phyloP scores from a whole-genome alignment of 2,329 filamentous ascomycete genomes.

The Fusarium bactridioides region DNA sequence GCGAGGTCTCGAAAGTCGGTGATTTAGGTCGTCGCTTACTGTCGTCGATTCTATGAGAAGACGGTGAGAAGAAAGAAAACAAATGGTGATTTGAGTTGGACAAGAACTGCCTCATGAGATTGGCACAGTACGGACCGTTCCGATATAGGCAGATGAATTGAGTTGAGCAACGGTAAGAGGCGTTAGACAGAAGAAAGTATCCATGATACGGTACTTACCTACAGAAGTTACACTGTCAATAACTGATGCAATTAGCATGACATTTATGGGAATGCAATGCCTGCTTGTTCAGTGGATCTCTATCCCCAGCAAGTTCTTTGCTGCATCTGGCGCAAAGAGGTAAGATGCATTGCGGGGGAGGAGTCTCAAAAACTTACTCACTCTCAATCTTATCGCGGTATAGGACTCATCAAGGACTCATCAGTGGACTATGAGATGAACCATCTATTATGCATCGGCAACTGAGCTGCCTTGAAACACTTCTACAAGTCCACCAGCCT shows the following conservation, averaged over 20 bases:
- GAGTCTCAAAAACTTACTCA: neutral
- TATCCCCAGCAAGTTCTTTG: neutral
- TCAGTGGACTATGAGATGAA: neutral
- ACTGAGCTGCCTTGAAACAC: neutral
- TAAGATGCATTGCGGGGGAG: constrained; percentile 32
- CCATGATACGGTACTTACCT: neutral
- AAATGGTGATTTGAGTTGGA: neutral
- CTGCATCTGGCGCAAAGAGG: constrained; percentile 8
- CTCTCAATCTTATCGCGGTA: neutral
- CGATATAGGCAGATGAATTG: neutral
- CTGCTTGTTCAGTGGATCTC: constrained; percentile 3
- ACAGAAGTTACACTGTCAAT: neutral
- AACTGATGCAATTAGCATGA: neutral
- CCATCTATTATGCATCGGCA: neutral
- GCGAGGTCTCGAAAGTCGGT: neutral
- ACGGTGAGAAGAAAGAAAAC: neutral
- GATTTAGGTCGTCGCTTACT: neutral
- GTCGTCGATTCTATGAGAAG: constrained; percentile 4
- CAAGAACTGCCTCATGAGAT: neutral
- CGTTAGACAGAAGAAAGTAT: neutral
- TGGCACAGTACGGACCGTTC: constrained; percentile 11
- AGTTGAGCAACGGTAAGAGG: neutral
- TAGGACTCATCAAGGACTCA: neutral
- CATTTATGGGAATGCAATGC: neutral
- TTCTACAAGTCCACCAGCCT: neutral